A percentile compares a stretch with the other conserved stretches of the same genome.
These are phyloP conservation scores for Davidsoniella virescens DNA, from an alignment of 2,329 filamentous ascomycete genomes.

Conservation along the genomic window DNA sequence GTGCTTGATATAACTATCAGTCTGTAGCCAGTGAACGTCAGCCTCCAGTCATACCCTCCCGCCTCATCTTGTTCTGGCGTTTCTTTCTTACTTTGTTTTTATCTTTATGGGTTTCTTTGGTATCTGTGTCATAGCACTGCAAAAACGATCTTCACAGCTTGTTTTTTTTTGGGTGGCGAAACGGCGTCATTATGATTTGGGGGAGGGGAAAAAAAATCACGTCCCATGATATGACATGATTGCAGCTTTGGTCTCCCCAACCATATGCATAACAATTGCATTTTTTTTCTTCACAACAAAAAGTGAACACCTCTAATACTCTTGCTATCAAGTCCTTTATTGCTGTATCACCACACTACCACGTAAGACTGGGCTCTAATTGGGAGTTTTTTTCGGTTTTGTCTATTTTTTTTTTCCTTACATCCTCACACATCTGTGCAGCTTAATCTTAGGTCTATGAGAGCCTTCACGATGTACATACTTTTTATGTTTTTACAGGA, in stretches of 20 bases:
- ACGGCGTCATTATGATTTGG: slow-evolving; percentile 2
- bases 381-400: neutral
- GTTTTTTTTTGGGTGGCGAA: slow-evolving; percentile 3
- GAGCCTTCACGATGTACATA: neutral
- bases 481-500: too few relatives aligned
- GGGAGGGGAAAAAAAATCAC: neutral
- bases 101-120: slow-evolving; percentile 5
- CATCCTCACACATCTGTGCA: too few relatives aligned
- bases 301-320: neutral
- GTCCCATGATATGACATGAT: neutral
- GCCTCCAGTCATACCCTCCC: too few relatives aligned
- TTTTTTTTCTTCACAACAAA: neutral
- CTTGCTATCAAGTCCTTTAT: neutral
- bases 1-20: neutral
- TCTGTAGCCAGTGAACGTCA: neutral
- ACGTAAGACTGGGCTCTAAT: neutral
- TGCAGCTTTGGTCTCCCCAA: neutral
- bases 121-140: neutral
- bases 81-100: slow-evolving; percentile 4
- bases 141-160: neutral
- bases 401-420: neutral
- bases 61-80: neutral
- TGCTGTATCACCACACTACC: neutral
- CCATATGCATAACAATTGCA: neutral
- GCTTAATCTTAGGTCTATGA: too few relatives aligned